These are phyloP conservation scores for Globisporangium polare DNA, from an alignment of 352 stramenopile species.

Conservation along the genomic window DNA sequence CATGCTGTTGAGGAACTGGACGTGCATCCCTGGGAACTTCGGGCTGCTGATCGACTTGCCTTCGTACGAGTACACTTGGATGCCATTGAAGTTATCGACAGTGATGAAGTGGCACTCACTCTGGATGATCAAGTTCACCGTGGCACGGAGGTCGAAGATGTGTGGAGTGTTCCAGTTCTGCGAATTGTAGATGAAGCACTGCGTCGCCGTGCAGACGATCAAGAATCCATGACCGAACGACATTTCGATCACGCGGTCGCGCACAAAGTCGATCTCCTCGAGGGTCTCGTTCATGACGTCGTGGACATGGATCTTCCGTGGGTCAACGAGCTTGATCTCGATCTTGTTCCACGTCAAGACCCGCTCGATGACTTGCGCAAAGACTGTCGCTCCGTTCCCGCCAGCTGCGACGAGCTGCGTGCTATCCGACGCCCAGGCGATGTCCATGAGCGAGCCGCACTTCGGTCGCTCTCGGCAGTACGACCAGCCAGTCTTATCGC, in stretches of 20 bases:
- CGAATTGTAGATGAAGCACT: constrained; percentile 92
- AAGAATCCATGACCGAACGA: constrained; percentile 89
- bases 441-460: constrained; percentile 84
- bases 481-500: constrained; percentile 91
- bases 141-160: constrained; percentile 89
- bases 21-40: constrained; percentile 83
- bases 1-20: constrained; percentile 84
- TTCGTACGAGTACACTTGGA: constrained; percentile 93
- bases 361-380: constrained; percentile 87
- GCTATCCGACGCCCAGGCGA: constrained; percentile 88
- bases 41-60: constrained; percentile 84
- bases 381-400: constrained; percentile 85
- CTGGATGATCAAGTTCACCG: constrained; percentile 85
- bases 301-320: constrained; percentile 86
- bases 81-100: constrained; percentile 85
- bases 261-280: constrained; percentile 90
- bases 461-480: constrained; percentile 80
- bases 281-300: constrained; percentile 89
- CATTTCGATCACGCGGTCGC: constrained; percentile 92
- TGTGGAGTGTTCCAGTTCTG: constrained; percentile 92
- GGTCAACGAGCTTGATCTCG: constrained; percentile 77
- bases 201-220: constrained; percentile 89
- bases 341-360: constrained; percentile 88
- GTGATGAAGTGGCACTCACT: constrained; percentile 88
- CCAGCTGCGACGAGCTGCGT: constrained; percentile 89